Percentiles rank a stretch among this genome's conserved stretches.
These are phyloP conservation scores for Cantharellus anzutake DNA, from an alignment of 768 basidiomycete species.

Conservation along the genomic window DNA sequence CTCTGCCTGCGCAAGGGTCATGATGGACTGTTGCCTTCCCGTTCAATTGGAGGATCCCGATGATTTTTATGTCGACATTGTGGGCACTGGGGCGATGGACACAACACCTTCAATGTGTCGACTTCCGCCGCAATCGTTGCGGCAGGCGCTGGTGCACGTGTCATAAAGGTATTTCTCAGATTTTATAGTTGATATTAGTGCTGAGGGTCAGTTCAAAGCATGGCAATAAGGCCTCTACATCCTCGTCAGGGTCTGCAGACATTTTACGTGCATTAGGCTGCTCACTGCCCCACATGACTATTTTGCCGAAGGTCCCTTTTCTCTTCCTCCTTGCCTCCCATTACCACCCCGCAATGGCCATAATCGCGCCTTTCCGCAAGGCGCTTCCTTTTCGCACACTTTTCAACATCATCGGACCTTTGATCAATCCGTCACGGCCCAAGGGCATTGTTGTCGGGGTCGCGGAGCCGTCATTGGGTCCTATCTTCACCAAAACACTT, in stretches of 20 bases:
- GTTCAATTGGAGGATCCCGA: constrained; percentile 29
- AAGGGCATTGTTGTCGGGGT: constrained; percentile 84
- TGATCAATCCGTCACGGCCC: constrained; percentile 81
- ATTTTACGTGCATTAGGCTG: constrained; percentile 72
- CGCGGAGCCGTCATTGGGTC: constrained; percentile 60
- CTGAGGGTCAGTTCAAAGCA: constrained; percentile 35
- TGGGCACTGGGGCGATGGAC: constrained; percentile 92
- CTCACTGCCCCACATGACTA: constrained; percentile 28
- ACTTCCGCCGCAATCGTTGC: constrained; percentile 88
- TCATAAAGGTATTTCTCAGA: constrained; percentile 50
- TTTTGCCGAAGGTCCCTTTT: constrained; percentile 55
- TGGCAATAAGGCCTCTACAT: constrained; percentile 79
- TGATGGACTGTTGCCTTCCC: constrained; percentile 47
- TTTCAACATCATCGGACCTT: constrained; percentile 88
- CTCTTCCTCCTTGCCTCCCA: constrained; percentile 87
- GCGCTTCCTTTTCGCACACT: constrained; percentile 85
- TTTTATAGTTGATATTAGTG: neutral
- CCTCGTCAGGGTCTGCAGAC: constrained; percentile 86
- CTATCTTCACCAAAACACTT: constrained; percentile 61
- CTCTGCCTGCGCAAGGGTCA: constrained; percentile 55
- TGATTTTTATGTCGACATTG: constrained; percentile 44
- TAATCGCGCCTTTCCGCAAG: constrained; percentile 68
- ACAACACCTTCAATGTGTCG: constrained; percentile 93
- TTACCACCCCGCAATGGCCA: constrained; percentile 75
- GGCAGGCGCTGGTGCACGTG: constrained; percentile 82